Conservation (phyloP, 371 early-diverging fungal genomes). For the Mucor piriformis region DNA sequence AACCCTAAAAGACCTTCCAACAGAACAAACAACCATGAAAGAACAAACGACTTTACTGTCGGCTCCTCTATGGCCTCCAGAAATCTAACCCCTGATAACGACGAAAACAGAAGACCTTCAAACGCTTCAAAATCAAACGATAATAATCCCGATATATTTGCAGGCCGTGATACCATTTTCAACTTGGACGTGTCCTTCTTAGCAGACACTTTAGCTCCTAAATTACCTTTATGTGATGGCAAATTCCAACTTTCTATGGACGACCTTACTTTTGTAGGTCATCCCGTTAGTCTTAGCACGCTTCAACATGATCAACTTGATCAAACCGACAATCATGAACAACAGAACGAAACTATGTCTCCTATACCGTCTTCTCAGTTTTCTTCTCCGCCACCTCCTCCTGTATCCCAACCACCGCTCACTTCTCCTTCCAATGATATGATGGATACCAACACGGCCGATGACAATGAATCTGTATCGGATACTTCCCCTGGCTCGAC, state of each 20-base stretch:
- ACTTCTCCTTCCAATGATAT: slow-evolving; percentile 18
- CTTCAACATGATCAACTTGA: slow-evolving; percentile 25
- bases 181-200: slow-evolving; percentile 72
- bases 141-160: slow-evolving; percentile 33
- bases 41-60: slow-evolving; percentile 12
- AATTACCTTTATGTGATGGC: slow-evolving; percentile 69
- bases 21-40: slow-evolving; percentile 4
- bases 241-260: slow-evolving; percentile 83
- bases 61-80: slow-evolving; percentile 16
- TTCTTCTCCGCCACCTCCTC: neutral
- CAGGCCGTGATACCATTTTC: slow-evolving; percentile 55
- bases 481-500: slow-evolving; percentile 17
- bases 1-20: slow-evolving; percentile 43
- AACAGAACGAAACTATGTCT: neutral
- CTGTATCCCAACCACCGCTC: neutral
- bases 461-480: slow-evolving; percentile 17
- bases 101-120: slow-evolving; percentile 16
- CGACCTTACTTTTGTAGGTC: slow-evolving; percentile 77
- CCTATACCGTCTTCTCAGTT: neutral
- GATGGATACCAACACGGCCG: slow-evolving; percentile 25
- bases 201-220: slow-evolving; percentile 79
- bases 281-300: slow-evolving; percentile 60
- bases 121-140: slow-evolving; percentile 13
- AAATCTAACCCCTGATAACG: neutral
- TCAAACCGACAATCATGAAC: neutral